phyloP scores from a whole-genome alignment of 2,329 filamentous ascomycete genomes.

The Pezicula rhizophila region DNA sequence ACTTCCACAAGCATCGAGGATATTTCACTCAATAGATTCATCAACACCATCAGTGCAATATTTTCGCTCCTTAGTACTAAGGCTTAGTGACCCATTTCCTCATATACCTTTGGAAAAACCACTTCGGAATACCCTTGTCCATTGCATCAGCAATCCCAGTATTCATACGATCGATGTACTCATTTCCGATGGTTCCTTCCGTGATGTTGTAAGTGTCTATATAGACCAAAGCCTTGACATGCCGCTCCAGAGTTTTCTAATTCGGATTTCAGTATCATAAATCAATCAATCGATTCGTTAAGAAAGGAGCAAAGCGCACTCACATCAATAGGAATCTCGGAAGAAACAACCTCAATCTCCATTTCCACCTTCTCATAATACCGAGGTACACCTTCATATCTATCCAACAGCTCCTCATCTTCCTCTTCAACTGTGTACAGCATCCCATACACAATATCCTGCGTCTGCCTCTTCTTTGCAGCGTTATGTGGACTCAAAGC shows the following conservation, averaged over 20 bases:
- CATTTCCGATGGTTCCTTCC: background rate
- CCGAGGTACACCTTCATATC: conserved; percentile 53
- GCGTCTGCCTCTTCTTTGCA: background rate
- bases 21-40: too few relatives aligned
- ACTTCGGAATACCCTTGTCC: background rate
- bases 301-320: too few relatives aligned
- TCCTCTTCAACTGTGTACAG: conserved; percentile 43
- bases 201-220: background rate
- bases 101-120: background rate
- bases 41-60: too few relatives aligned
- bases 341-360: conserved; percentile 17
- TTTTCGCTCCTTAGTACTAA: too few relatives aligned
- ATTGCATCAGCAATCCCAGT: background rate
- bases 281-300: too few relatives aligned
- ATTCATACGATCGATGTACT: background rate
- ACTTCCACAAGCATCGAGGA: too few relatives aligned
- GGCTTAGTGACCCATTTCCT: background rate
- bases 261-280: too few relatives aligned
- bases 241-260: too few relatives aligned
- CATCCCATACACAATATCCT: conserved; percentile 45
- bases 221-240: conserved; percentile 15
- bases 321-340: too few relatives aligned
- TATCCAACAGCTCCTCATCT: conserved; percentile 47
- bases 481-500: too few relatives aligned
- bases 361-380: conserved; percentile 51